Evolutionary conservation across 2,329 filamentous ascomycete species (phyloP).

Genomic region (Penicillium carneum): DNA sequence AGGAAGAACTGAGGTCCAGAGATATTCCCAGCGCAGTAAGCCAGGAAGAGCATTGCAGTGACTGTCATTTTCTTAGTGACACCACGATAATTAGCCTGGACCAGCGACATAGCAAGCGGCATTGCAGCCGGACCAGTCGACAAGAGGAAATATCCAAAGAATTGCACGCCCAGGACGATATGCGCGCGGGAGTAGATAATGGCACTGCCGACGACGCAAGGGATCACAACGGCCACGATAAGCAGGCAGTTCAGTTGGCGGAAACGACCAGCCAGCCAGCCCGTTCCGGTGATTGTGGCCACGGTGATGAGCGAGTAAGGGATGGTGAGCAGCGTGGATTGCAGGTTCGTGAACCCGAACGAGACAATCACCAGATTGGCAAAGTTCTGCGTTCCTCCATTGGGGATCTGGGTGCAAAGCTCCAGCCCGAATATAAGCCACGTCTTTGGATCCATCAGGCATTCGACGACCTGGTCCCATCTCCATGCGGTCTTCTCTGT

Average conservation of each 20-base stretch:
- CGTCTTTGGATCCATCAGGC: slow-evolving; percentile 65
- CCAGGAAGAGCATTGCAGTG: slow-evolving; percentile 63
- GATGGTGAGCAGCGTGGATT: slow-evolving; percentile 60
- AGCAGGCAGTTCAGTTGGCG: slow-evolving; percentile 62
- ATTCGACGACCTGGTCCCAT: slow-evolving; percentile 62
- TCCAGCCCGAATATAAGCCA: slow-evolving; percentile 66
- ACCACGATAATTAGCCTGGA: slow-evolving; percentile 64
- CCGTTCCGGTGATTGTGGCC: slow-evolving; percentile 57
- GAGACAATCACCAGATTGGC: slow-evolving; percentile 32
- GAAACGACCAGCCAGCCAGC: slow-evolving; percentile 61
- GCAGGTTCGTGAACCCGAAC: slow-evolving; percentile 32
- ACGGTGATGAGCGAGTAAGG: slow-evolving; percentile 64
- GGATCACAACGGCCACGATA: slow-evolving; percentile 59
- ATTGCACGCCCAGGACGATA: slow-evolving; percentile 53
- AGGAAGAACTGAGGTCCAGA: slow-evolving; percentile 64
- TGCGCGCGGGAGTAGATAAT: slow-evolving; percentile 60
- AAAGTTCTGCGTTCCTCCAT: slow-evolving; percentile 67
- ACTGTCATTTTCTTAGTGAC: slow-evolving; percentile 69
- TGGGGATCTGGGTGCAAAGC: slow-evolving; percentile 63
- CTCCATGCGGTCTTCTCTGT: slow-evolving; percentile 59
- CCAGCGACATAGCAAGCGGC: slow-evolving; percentile 63
- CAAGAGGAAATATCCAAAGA: slow-evolving; percentile 66
- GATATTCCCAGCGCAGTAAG: slow-evolving; percentile 65
- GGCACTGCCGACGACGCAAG: slow-evolving; percentile 61
- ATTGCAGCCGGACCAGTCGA: slow-evolving; percentile 62